A percentile compares a stretch with the other conserved stretches of the same genome.
Conservation (phyloP, 2,329 filamentous ascomycete species). For the Aspergillus sp. region DNA sequence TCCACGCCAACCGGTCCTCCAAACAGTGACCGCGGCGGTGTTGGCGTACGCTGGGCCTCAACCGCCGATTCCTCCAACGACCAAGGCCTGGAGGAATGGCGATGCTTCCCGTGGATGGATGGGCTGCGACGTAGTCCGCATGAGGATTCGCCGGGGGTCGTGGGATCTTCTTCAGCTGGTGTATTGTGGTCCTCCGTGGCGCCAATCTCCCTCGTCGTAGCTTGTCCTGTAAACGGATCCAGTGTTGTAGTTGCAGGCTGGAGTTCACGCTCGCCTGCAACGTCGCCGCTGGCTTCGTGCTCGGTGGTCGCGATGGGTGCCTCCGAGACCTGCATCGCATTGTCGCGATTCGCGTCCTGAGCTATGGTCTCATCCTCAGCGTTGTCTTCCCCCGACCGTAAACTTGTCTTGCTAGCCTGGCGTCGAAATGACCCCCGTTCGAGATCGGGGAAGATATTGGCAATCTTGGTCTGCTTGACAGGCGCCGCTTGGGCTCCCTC, state of each 20-base stretch:
- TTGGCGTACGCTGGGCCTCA: constrained; percentile 8
- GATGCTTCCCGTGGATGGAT: constrained; percentile 29
- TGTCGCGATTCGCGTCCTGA: constrained; percentile 32
- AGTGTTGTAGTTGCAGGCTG: constrained; percentile 3
- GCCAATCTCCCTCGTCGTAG: constrained; percentile 5
- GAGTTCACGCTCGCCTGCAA: constrained; percentile 6
- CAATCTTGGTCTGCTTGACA: constrained; percentile 20
- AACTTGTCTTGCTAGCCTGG: constrained; percentile 11
- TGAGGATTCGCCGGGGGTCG: constrained; percentile 11
- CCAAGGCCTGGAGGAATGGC: constrained; percentile 19
- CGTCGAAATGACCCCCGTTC: constrained; percentile 25
- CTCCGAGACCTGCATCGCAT: constrained; percentile 37
- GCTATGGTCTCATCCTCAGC: constrained; percentile 31
- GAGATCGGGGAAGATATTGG: constrained; percentile 27
- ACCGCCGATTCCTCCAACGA: constrained; percentile 18
- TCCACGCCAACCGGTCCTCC: constrained; percentile 21
- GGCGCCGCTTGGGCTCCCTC: constrained; percentile 4
- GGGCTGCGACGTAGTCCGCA: constrained; percentile 25
- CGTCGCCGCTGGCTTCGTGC: constrained; percentile 33
- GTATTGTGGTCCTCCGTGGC: constrained; percentile 5
- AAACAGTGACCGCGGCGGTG: constrained; percentile 27
- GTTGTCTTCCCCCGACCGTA: constrained; percentile 29
- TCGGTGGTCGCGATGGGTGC: constrained; percentile 29
- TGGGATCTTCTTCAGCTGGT: constrained; percentile 9
- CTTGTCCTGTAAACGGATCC: constrained; percentile 2